Conservation (phyloP, 208 protist genomes). For the Leishmania mexicana region DNA sequence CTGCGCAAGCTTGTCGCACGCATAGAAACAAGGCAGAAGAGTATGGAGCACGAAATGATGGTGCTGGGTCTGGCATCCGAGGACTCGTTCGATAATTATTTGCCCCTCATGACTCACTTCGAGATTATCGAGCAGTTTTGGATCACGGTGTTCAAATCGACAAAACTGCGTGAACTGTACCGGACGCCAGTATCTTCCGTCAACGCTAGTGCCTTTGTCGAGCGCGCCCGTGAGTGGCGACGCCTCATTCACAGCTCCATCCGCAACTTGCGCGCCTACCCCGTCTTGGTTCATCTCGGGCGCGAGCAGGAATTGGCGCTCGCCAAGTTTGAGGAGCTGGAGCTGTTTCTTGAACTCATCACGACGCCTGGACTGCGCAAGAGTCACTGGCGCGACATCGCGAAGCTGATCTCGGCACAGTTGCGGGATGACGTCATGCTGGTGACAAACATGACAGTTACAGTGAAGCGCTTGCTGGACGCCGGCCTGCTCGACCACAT, state of each 20-base stretch:
- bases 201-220: slow-evolving; percentile 65
- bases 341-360: slow-evolving; percentile 67
- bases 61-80: slow-evolving; percentile 40
- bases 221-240: slow-evolving; percentile 78
- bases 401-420: slow-evolving; percentile 53
- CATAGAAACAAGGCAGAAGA: slow-evolving; percentile 49
- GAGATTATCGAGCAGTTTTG: slow-evolving; percentile 90
- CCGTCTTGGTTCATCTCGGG: slow-evolving; percentile 72
- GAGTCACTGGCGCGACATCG: slow-evolving; percentile 90
- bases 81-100: slow-evolving; percentile 72
- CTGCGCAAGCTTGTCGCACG: slow-evolving; percentile 69
- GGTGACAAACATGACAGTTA: slow-evolving; percentile 55
- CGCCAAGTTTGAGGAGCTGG: slow-evolving; percentile 74
- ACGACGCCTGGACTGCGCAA: slow-evolving; percentile 81
- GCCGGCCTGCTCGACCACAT: slow-evolving; percentile 63
- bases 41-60: slow-evolving; percentile 61
- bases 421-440: slow-evolving; percentile 49
- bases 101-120: slow-evolving; percentile 63
- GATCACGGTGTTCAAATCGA: slow-evolving; percentile 59
- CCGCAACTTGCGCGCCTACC: slow-evolving; percentile 70
- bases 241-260: slow-evolving; percentile 74
- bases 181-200: slow-evolving; percentile 56
- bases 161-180: slow-evolving; percentile 75
- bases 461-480: slow-evolving; percentile 71
- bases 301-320: slow-evolving; percentile 81